Evolutionary conservation across 495 filamentous ascomycete genomes (phyloP), one percentile per base, ranked within the genome.

Genomic region (Aspergillus baeticus): DNA sequence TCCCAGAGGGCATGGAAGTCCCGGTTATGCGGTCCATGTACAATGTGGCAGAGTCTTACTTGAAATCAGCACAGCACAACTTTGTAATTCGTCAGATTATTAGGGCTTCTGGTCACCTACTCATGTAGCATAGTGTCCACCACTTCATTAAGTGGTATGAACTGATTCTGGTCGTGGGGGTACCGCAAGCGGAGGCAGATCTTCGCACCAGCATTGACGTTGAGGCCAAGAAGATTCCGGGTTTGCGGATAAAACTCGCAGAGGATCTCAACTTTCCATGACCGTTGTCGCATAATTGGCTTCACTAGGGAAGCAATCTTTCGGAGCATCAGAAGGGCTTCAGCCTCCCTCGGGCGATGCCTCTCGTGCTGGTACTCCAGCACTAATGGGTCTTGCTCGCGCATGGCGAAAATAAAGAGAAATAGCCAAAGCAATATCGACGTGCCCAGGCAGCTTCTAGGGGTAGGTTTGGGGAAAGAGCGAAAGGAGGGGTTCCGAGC

Each of bases 111-210:
- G 35, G n/a, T 35, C 23, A 72, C 77, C 65, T 64, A 84, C 81
- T 98, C 94, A 67, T 98, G 94, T 29, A 98, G 83, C 89, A 98
- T 93, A 1, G 93, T 98, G 69, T 95, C 91, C 13, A 88, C 77
- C 2, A 96, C 81, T 58, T 89, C 73, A 50, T 96, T 91, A 22
- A 92, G 61, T 8, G 90, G 87, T 8, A 96, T 70, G 62, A 98
- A 98, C 67, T 89, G 85, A 47, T 71, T 82, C 37, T 84, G 77
- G 71, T 97, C 89, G 56, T 77, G 77, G 18, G 87, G 75, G 72
- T 95, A 87, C 33, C 94, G 87, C 20, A 98, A 75, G 52, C 93
- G 85, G 20, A 98, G 75, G 56, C 88, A 89, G 42, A 98, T 94
- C 68, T 86, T 87, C 63, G 88, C 77, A 15, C 91, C 91, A 7